These are phyloP conservation scores for Mucor piriformis DNA, from an alignment of 371 early-diverging fungal species.

Conservation along the genomic window DNA sequence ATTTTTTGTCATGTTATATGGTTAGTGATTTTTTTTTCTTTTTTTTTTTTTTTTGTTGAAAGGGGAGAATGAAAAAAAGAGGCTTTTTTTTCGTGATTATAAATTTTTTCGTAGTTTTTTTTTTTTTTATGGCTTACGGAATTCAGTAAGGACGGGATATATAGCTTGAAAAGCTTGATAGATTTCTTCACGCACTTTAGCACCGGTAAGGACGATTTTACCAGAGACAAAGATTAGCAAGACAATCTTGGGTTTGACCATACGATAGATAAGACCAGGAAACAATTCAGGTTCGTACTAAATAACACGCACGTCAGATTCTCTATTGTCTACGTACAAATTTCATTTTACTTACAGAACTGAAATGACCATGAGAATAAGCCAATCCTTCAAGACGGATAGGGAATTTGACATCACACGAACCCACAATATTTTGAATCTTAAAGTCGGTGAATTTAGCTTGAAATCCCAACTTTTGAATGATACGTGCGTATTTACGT, in stretches of 20 bases:
- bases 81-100: slow-evolving; percentile 3
- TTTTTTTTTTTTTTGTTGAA: too few species aligned
- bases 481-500: slow-evolving; percentile 99
- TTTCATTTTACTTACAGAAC: slow-evolving; percentile 73
- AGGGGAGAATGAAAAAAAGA: not conserved
- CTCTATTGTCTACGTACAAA: not conserved
- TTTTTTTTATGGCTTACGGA: slow-evolving; percentile 70
- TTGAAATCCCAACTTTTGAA: slow-evolving; percentile 99
- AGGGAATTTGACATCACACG: slow-evolving; percentile 99
- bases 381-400: slow-evolving; percentile 99
- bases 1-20: too few species aligned
- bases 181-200: slow-evolving; percentile 99
- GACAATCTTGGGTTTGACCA: slow-evolving; percentile 99
- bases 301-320: not conserved
- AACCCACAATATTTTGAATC: slow-evolving; percentile 99
- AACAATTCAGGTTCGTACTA: slow-evolving; percentile 99
- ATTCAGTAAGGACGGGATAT: slow-evolving; percentile 97
- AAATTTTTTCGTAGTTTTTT: slow-evolving; percentile 7
- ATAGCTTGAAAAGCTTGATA: slow-evolving; percentile 99
- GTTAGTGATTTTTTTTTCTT: too few species aligned
- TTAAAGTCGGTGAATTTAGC: slow-evolving; percentile 99
- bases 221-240: slow-evolving; percentile 99
- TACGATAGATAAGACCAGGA: slow-evolving; percentile 99
- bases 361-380: slow-evolving; percentile 97
- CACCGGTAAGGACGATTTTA: slow-evolving; percentile 99